Evolutionary conservation across 2,329 filamentous ascomycete genomes (phyloP), one percentile per base, ranked within the genome.

Genomic region (Alternaria sp.): DNA sequence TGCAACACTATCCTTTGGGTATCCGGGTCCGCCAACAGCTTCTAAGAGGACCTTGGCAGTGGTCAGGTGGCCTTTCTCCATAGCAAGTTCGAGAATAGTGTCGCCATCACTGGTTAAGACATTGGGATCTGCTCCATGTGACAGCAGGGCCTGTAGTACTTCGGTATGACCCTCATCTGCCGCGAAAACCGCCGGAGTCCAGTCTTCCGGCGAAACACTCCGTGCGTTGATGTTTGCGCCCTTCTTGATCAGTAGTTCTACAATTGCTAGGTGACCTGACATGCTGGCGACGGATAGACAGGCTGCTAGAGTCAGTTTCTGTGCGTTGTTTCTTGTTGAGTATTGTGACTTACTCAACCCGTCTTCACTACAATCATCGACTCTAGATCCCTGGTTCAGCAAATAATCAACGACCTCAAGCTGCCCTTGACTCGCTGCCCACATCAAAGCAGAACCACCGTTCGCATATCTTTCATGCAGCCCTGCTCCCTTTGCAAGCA

Each of bases 401-500:
- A 67, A 63, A 14, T 67, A 60, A 40, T 61, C 60, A 34, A 69
- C 58, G 1, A 62, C 54, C 8, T 71, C 64, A 3, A 60, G 27
- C n/a, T 65, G 59, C 16, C 65, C 63, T 12, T 54, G 56, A 16
- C 45, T 61, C 9, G 64, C 60, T 5, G 72, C 69, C 65, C 64
- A 69, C 11, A 59, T 63, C 20, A 72, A 51, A 1, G 62, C 54
- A 20, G 61, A 68, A 10, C 60, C 64, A 2, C 66, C 62, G 38
- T 66, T 60, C 2, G 48, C 44, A 51, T 64, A 64, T 49, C 27
- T 59, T 9, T 38, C 50, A n/a, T 64, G n/a, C 16, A 66, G 5
- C 10, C 70, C 55, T 32, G 68, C 70, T 25, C 73, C 70, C 25
- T 65, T 62, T 2, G 63, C 57, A 44, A 70, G 54, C 10, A 74